Base-by-base conservation (phyloP, 2,329 filamentous ascomycete genomes). In the Dothiorella sarmentorum region DNA sequence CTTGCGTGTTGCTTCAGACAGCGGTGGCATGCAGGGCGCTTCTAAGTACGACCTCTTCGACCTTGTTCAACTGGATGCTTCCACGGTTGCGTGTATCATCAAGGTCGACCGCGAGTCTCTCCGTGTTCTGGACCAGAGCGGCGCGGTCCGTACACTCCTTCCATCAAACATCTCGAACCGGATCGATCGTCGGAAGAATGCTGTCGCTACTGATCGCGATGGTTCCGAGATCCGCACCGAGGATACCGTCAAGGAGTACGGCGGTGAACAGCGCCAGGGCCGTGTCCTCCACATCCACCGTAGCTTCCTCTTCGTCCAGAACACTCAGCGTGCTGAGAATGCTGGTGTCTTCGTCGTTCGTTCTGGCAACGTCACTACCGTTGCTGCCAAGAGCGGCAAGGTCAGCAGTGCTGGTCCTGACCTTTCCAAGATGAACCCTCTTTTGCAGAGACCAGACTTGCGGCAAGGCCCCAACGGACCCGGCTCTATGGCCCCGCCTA, bases 41-140 rank as follows among this genome's bases (percentile, higher is more conserved):
- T 91, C 91, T 10, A 90, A 95, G 73, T 97, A 89, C 72, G 89
- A 92, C 65, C 85, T 99, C 31, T 91, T 95, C 66, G 94, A 99
- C 71, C 82, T 99, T 24, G 91, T 99, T 13, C 92, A 97, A 74
- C 84, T 99, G 61, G 93, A 97, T 60, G 85, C 90, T 38, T 87
- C 91, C 3, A 97, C 93, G 0, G 93, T 97, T 22, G 94, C 88
- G 60, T 96, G 91, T 70, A 86, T 99, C 61, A 87, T 96, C 75
- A 96, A 96, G 75, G 91, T 97, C 45, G 94, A 99, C 68, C 88
- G 92, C 56, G 94, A 99, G 74, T 93, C 91, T 0, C 78, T 99
- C 57, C 87, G 89, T 24, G 88, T 97, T 0, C 78, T 99, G 10
- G 93, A 99, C 68, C 94, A 99, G 71, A 89, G 94, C 63, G 90